phyloP scores from a whole-genome alignment of 352 stramenopile species.

The Pythium rishiriense region DNA sequence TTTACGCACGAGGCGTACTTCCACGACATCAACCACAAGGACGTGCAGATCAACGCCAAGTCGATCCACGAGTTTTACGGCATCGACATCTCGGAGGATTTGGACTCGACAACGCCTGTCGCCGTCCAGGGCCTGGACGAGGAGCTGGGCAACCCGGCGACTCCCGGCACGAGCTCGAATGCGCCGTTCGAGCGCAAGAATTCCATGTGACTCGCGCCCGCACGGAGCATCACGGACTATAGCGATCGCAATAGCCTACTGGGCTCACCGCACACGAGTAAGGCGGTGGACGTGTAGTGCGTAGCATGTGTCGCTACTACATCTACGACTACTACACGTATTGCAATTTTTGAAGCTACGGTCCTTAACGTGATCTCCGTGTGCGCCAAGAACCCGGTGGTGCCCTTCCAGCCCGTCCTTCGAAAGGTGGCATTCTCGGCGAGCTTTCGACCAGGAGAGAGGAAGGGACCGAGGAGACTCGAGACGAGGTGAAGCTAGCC shows the following conservation, averaged over 20 bases:
- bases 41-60: slow-evolving; percentile 62
- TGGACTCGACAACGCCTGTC: neutral
- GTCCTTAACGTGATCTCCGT: slow-evolving; percentile 1
- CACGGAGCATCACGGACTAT: slow-evolving; percentile 26
- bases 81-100: slow-evolving; percentile 35
- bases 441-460: too few relatives aligned
- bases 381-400: neutral
- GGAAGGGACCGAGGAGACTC: too few relatives aligned
- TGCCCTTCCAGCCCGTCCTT: too few relatives aligned
- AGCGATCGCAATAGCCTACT: slow-evolving; percentile 27
- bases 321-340: neutral
- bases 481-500: too few relatives aligned
- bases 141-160: slow-evolving; percentile 15
- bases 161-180: slow-evolving; percentile 7
- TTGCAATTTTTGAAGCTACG: neutral
- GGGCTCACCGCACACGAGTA: slow-evolving; percentile 15
- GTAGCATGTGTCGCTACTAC: neutral
- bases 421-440: too few relatives aligned
- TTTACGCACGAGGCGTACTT: slow-evolving; percentile 77
- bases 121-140: neutral
- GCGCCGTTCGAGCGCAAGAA: slow-evolving; percentile 27
- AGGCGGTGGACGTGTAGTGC: neutral
- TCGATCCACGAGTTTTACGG: slow-evolving; percentile 67
- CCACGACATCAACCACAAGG: slow-evolving; percentile 83
- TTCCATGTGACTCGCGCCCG: slow-evolving; percentile 21